These are phyloP conservation scores for Pseudonectria foliicola DNA, from an alignment of 2,329 filamentous ascomycete species.

Conservation along the genomic window DNA sequence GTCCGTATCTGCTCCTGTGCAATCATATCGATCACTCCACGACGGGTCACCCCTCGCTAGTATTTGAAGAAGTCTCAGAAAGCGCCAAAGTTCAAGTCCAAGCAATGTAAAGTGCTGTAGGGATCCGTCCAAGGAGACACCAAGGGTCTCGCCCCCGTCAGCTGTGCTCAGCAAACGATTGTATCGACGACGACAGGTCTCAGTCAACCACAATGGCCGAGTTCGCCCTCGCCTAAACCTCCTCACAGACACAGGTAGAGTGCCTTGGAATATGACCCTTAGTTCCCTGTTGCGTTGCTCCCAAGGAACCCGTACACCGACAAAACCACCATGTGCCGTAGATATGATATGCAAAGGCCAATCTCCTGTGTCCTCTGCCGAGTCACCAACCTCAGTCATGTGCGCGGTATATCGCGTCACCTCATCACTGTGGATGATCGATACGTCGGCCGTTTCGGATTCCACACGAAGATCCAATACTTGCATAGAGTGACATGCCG, in stretches of 20 bases:
- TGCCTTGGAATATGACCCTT: slow-evolving; percentile 46
- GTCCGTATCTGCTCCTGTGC: slow-evolving; percentile 8
- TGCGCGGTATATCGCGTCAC: slow-evolving; percentile 37
- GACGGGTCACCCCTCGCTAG: slow-evolving; percentile 43
- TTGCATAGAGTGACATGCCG: slow-evolving; percentile 47
- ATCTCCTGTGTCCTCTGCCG: slow-evolving; percentile 16
- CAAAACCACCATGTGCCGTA: slow-evolving; percentile 39
- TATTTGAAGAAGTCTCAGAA: slow-evolving; percentile 69
- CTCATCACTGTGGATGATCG: slow-evolving; percentile 38
- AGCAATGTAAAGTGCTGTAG: slow-evolving; percentile 65
- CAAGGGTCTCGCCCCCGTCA: slow-evolving; percentile 50
- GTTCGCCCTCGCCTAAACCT: slow-evolving; percentile 47
- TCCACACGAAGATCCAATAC: slow-evolving; percentile 42
- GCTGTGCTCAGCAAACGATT: slow-evolving; percentile 35
- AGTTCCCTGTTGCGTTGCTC: slow-evolving; percentile 34
- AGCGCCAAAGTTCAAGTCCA: slow-evolving; percentile 51
- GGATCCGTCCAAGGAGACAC: slow-evolving; percentile 62
- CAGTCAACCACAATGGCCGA: slow-evolving; percentile 43
- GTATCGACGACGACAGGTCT: slow-evolving; percentile 30
- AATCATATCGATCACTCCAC: slow-evolving; percentile 4
- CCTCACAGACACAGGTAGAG: slow-evolving; percentile 49
- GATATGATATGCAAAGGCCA: slow-evolving; percentile 41
- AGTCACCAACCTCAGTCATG: slow-evolving; percentile 38
- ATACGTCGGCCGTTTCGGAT: slow-evolving; percentile 28
- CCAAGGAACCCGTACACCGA: slow-evolving; percentile 45